A percentile compares a stretch with the other conserved stretches of the same genome.
Conservation (phyloP, 2,329 filamentous ascomycete species). For the Fonsecaea multimorphosa region DNA sequence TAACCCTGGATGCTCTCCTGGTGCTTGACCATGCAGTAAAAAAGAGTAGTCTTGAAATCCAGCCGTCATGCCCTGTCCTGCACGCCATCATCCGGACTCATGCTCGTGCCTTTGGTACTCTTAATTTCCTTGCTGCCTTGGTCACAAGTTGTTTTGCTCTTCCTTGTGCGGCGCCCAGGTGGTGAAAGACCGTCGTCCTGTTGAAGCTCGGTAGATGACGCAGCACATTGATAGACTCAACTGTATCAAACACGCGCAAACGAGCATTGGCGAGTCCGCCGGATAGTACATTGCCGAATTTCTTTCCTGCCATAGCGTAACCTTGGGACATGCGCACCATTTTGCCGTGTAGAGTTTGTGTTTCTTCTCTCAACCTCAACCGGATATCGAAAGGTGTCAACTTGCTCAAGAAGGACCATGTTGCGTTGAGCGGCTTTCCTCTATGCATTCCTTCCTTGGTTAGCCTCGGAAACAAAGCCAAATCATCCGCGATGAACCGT, state of each 20-base stretch:
- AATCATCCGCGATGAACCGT: background rate
- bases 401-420: background rate
- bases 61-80: slow-evolving; percentile 3
- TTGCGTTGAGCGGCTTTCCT: background rate
- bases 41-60: background rate
- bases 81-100: background rate
- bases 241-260: slow-evolving; percentile 1
- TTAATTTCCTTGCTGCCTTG: slow-evolving; percentile 17
- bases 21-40: slow-evolving; percentile 4
- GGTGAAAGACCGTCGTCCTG: slow-evolving; percentile 12
- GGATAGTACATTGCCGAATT: slow-evolving; percentile 5
- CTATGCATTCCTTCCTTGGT: background rate
- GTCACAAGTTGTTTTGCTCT: slow-evolving; percentile 30
- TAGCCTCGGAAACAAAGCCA: background rate
- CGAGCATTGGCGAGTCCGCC: slow-evolving; percentile 6
- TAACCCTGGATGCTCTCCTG: background rate
- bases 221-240: background rate
- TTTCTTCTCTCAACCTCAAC: background rate
- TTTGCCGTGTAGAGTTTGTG: slow-evolving; percentile 1
- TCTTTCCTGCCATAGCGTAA: slow-evolving; percentile 5
- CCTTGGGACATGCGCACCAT: slow-evolving; percentile 1
- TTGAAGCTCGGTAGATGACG: background rate
- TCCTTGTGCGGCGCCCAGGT: slow-evolving; percentile 28
- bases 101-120: slow-evolving; percentile 1
- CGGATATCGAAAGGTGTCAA: background rate